These are phyloP conservation scores for Cryptosporidium tyzzeri DNA, from an alignment of 169 alveolate species.

Conservation along the genomic window DNA sequence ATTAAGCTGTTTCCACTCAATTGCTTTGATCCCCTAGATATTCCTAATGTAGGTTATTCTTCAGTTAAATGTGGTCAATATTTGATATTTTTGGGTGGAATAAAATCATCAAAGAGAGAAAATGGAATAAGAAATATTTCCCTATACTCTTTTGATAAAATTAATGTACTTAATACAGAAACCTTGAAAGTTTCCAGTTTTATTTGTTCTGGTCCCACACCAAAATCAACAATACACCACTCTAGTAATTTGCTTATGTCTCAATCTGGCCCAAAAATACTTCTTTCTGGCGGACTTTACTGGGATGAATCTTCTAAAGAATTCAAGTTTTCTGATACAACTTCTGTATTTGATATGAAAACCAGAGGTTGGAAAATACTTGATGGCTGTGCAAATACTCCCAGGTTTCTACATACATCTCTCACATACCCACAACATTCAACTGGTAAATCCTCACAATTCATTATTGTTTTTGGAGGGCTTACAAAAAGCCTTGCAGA, in stretches of 20 bases:
- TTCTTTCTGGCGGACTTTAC: slow-evolving; percentile 47
- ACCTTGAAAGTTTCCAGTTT: not conserved
- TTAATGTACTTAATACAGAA: slow-evolving; percentile 1
- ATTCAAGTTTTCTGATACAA: slow-evolving; percentile 23
- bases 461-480: slow-evolving; percentile 86
- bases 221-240: slow-evolving; percentile 43
- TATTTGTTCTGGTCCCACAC: not conserved
- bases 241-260: slow-evolving; percentile 51
- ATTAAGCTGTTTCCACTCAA: slow-evolving; percentile 18
- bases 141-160: slow-evolving; percentile 12
- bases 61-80: slow-evolving; percentile 51
- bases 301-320: slow-evolving; percentile 4
- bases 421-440: slow-evolving; percentile 45
- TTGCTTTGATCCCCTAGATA: not conserved
- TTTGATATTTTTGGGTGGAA: slow-evolving; percentile 46
- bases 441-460: slow-evolving; percentile 80
- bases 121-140: not conserved
- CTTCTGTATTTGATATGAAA: slow-evolving; percentile 39
- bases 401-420: slow-evolving; percentile 48
- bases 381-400: slow-evolving; percentile 19
- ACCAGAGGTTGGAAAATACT: slow-evolving; percentile 37
- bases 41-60: slow-evolving; percentile 51
- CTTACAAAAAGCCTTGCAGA: slow-evolving; percentile 82
- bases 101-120: slow-evolving; percentile 12
- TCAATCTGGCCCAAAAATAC: slow-evolving; percentile 40